These are phyloP conservation scores for Suhomyces yuchorum DNA, from an alignment of 1,139 yeast genomes.

Conservation along the genomic window DNA sequence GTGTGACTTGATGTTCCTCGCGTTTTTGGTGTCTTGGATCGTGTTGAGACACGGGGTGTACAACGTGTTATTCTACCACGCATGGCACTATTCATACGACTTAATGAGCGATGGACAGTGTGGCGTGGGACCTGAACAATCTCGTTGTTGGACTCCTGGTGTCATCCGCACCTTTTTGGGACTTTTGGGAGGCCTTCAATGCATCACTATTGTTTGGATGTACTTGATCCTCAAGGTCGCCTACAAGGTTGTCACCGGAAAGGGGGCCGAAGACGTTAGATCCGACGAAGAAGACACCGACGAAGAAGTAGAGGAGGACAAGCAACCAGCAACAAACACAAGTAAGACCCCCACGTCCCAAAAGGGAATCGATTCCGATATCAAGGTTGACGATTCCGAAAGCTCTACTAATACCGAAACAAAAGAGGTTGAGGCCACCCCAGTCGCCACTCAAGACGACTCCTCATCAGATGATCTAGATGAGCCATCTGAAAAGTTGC, in stretches of 20 bases:
- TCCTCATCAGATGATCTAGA: slow-evolving; percentile 10
- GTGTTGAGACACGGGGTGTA: slow-evolving; percentile 72
- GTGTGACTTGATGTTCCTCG: slow-evolving; percentile 71
- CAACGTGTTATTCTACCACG: slow-evolving; percentile 63
- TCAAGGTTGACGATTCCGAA: background rate
- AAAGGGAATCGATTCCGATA: background rate
- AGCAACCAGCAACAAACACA: background rate
- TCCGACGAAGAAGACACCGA: slow-evolving; percentile 65
- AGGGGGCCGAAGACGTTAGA: slow-evolving; percentile 79
- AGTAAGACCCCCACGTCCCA: background rate
- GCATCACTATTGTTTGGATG: slow-evolving; percentile 73
- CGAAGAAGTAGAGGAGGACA: slow-evolving; percentile 25
- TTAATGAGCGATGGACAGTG: slow-evolving; percentile 47
- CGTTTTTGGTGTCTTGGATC: slow-evolving; percentile 73
- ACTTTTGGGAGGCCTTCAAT: slow-evolving; percentile 66
- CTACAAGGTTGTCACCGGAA: slow-evolving; percentile 66
- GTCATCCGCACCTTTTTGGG: slow-evolving; percentile 54
- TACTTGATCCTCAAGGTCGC: slow-evolving; percentile 71
- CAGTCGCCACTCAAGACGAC: background rate
- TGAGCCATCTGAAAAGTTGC: slow-evolving; percentile 10
- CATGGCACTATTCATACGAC: slow-evolving; percentile 37
- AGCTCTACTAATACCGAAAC: background rate
- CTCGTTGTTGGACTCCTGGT: slow-evolving; percentile 61
- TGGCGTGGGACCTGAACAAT: slow-evolving; percentile 24
- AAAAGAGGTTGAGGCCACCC: background rate